Base-by-base conservation (phyloP, 2,329 filamentous ascomycete species). In the Ceratocystis albifundus region DNA sequence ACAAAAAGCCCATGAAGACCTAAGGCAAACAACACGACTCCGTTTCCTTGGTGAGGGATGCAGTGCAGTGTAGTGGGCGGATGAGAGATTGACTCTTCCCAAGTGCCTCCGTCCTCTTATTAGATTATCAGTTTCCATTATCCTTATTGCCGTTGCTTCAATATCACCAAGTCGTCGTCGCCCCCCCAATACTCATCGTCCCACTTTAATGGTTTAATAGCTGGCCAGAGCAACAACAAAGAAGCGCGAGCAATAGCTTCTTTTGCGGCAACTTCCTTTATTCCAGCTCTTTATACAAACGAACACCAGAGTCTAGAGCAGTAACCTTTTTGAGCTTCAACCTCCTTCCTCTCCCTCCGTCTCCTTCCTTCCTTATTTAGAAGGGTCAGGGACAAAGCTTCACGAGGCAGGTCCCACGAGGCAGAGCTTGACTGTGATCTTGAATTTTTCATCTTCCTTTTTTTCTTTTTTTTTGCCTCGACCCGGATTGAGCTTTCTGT, bases 361-460 rank as follows among this genome's bases (percentile, higher is more conserved):
- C 48, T 53, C 25, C 48, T 53, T 53, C 25, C 48, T 53, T 28
- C 30, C 44, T 17, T 15, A 12, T n/a, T n/a, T 25, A 17, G 28
- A 25, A 64, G 6, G 48, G 28, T 8, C 36, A 45, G 10, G 8
- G 48, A 36, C 28, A 55, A 50, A 48, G 32, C 46, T 64, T 50
- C 46, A 55, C n/a, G n/a, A 32, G 59, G 30, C 46, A 66, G 45
- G 59, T 55, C 45, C 59, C 32, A 44, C 65, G 59, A 66, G 65
- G 59, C 46, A 45, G 28, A 30, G 48, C 48, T 53, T 15, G 36
- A 1, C 15, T 28, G 22, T 8, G 12, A 53, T 36, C 64, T 61
- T 57, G 2, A 1, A 53, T 36, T 17, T 63, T n/a, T n/a, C n/a
- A n/a, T n/a, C n/a, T n/a, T n/a, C n/a, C n/a, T n/a, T n/a, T n/a